Conservation (phyloP, 2,329 filamentous ascomycete genomes). For the Parasarocladium wereldwijsianum region DNA sequence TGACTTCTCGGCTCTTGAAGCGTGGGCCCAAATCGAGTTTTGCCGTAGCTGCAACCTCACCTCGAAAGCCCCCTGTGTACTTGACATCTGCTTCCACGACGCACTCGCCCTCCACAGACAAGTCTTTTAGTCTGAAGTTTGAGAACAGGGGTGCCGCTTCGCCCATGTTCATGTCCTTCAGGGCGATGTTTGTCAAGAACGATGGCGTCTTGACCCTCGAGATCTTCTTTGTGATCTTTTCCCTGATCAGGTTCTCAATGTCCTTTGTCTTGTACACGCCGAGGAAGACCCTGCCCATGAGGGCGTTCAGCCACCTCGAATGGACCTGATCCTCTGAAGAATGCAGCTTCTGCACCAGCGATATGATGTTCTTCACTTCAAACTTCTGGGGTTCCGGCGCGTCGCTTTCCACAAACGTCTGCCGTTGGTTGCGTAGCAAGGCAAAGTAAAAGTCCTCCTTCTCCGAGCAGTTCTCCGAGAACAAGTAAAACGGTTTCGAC, state of each 20-base stretch:
- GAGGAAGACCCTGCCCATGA: slow-evolving; percentile 79
- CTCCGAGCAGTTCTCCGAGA: slow-evolving; percentile 87
- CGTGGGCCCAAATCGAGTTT: slow-evolving; percentile 79
- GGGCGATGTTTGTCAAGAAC: slow-evolving; percentile 73
- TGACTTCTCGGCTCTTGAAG: slow-evolving; percentile 83
- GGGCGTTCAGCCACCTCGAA: slow-evolving; percentile 84
- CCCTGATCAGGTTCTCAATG: slow-evolving; percentile 62
- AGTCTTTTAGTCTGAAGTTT: slow-evolving; percentile 73
- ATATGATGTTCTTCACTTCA: slow-evolving; percentile 74
- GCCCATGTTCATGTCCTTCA: slow-evolving; percentile 74
- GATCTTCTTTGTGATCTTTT: slow-evolving; percentile 93
- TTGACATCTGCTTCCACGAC: slow-evolving; percentile 74
- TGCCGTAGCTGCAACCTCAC: slow-evolving; percentile 85
- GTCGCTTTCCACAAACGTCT: slow-evolving; percentile 38
- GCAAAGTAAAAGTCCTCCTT: slow-evolving; percentile 99
- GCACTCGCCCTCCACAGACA: slow-evolving; percentile 85
- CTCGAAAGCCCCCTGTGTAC: slow-evolving; percentile 77
- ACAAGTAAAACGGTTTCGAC: slow-evolving; percentile 81
- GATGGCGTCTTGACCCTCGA: slow-evolving; percentile 81
- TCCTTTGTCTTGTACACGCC: slow-evolving; percentile 75
- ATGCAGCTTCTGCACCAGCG: slow-evolving; percentile 78
- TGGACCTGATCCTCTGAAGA: slow-evolving; percentile 83
- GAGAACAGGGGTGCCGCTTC: slow-evolving; percentile 78
- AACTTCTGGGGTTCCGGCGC: slow-evolving; percentile 58
- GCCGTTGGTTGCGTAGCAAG: slow-evolving; percentile 70